Base-by-base conservation (phyloP, 768 basidiomycete genomes). In the Pholiota conissans region DNA sequence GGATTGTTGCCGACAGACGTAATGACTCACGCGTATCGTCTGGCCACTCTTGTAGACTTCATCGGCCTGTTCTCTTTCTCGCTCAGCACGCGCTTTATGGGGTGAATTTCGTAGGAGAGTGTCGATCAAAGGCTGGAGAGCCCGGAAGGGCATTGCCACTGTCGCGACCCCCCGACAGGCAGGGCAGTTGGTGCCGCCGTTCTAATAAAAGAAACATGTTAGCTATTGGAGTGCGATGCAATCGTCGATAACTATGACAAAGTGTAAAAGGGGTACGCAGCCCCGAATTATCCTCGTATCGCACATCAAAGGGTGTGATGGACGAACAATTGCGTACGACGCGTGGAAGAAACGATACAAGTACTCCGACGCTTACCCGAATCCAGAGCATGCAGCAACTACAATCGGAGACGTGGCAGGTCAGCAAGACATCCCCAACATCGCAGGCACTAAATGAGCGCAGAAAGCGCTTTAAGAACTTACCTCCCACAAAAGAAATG, bases 401-500 rank as follows among this genome's bases (percentile, higher is more conserved):
- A 60, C 11, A 54, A 27, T 45, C 30, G 49, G 32, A 28, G 22
- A 13, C 47, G 14, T 35, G 16, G 51, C 32, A 32, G 47, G 37
- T 58, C 29, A 60, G 28, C 34, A 49, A 32, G 28, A 39, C 29
- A 34, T 27, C 14, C 20, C 5, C 40, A 27, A 16, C 13, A 26
- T 37, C 18, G 45, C 30, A 16, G 8, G 11, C 27, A 50, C 22
- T 24, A 52, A 55, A 27, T 58, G 49, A 27, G 11, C 53, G 52
- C 45, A 52, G n/a, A 48, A 57, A 16, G 37, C 37, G 24, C 42
- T 30, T 8, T 37, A 53, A n/a, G 49, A 32, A 20, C 74, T 57
- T 71, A 91, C 90, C 91, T 92, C 71, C 92, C 92, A 66, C 92
- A 94, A 68, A 93, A 93, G 79, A 90, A 92, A 77, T 94, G 92